A percentile compares a stretch with the other conserved stretches of the same genome.
phyloP scores from a whole-genome alignment of 352 stramenopile genomes.

The Aphanomyces cochlioides region DNA sequence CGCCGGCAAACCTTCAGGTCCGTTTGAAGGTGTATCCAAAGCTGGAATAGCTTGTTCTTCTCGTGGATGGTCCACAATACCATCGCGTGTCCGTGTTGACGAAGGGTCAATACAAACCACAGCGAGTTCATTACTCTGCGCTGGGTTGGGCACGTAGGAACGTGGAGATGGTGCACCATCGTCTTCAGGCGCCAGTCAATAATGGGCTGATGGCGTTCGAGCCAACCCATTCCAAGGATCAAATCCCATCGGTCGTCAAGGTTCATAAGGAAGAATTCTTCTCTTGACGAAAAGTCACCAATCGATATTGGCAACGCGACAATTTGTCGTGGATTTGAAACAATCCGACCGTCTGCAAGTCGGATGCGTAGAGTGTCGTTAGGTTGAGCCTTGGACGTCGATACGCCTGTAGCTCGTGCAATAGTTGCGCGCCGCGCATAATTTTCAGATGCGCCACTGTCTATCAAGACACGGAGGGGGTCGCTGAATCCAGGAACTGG shows the following conservation, averaged over 20 bases:
- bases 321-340: constrained; percentile 19
- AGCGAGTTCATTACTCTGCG: constrained; percentile 12
- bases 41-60: no score
- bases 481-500: constrained; percentile 1
- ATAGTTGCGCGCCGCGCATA: constrained; percentile 33
- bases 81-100: no score
- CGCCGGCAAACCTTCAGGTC: no score
- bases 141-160: background rate
- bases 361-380: constrained; percentile 28
- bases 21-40: no score
- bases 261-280: constrained; percentile 40
- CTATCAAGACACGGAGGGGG: constrained; percentile 27
- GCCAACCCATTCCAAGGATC: constrained; percentile 38
- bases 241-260: constrained; percentile 33
- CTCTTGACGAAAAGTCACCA: constrained; percentile 29
- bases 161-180: constrained; percentile 28
- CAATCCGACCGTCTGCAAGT: constrained; percentile 32
- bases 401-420: background rate
- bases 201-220: constrained; percentile 33
- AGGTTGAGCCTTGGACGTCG: background rate
- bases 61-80: no score
- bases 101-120: background rate
- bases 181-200: constrained; percentile 31
- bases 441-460: constrained; percentile 35
- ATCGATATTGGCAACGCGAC: constrained; percentile 30